Conservation (phyloP, 306 rosid genomes). For the Vigna unguiculata region DNA sequence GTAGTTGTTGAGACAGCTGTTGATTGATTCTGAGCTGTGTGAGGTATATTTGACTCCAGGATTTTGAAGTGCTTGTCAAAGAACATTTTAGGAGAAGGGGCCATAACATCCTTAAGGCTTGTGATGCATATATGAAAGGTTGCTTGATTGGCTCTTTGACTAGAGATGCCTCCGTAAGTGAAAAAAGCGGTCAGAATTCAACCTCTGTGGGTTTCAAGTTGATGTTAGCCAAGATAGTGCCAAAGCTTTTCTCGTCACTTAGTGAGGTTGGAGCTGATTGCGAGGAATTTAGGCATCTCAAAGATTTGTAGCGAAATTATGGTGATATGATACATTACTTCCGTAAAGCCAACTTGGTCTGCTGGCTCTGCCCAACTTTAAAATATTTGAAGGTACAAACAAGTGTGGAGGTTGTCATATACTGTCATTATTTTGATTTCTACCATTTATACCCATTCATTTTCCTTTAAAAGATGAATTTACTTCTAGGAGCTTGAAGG, state of each 20-base stretch:
- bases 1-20: constrained; percentile 7
- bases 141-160: constrained; percentile 80
- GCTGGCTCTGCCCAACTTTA: constrained; percentile 43
- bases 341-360: constrained; percentile 46
- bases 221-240: constrained; percentile 88
- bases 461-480: constrained; percentile 44
- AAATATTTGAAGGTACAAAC: constrained; percentile 36
- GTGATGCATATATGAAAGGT: constrained; percentile 95
- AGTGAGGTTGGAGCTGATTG: constrained; percentile 83
- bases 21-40: constrained; percentile 30
- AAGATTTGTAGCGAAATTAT: constrained; percentile 55
- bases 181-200: constrained; percentile 67
- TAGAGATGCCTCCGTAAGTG: constrained; percentile 70
- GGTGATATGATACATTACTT: constrained; percentile 36
- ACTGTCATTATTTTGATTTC: constrained; percentile 33
- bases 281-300: constrained; percentile 82
- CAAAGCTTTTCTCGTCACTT: constrained; percentile 77
- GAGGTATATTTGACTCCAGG: constrained; percentile 57
- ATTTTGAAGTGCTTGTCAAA: constrained; percentile 76
- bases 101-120: constrained; percentile 90
- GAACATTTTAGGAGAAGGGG: constrained; percentile 93
- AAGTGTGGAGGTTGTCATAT: constrained; percentile 46
- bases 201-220: constrained; percentile 95
- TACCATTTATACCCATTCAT: constrained; percentile 36
- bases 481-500: constrained; percentile 47